phyloP scores from a whole-genome alignment of 805 yeast genomes.

The Kuraishia molischiana region DNA sequence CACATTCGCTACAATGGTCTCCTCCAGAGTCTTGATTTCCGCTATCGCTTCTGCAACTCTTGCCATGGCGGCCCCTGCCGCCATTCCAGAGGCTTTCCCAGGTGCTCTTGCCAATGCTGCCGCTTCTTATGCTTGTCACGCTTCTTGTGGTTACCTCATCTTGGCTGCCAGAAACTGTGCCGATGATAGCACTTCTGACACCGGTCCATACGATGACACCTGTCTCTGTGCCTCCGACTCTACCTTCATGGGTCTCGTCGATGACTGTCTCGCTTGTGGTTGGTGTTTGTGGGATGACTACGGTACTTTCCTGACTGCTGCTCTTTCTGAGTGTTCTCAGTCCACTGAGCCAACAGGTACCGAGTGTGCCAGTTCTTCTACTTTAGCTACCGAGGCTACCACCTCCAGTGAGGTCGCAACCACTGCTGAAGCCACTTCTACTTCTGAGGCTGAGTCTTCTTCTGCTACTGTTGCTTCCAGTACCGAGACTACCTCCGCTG shows the following conservation, averaged over 20 bases:
- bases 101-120: conserved; percentile 18
- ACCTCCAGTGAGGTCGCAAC: too few relatives aligned
- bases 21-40: too few relatives aligned
- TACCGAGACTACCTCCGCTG: too few relatives aligned
- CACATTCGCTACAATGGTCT: too few relatives aligned
- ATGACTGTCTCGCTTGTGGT: conserved; percentile 28
- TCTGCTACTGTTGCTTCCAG: too few relatives aligned
- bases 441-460: too few relatives aligned
- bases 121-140: conserved; percentile 23
- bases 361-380: too few relatives aligned
- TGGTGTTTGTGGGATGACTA: conserved; percentile 29
- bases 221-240: conserved; percentile 22
- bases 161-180: conserved; percentile 19
- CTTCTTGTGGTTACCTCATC: conserved; percentile 23
- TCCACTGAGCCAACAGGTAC: conserved; percentile 29
- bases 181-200: too few relatives aligned
- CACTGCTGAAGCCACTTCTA: too few relatives aligned
- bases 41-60: conserved; percentile 7
- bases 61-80: conserved; percentile 15
- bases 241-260: conserved; percentile 17
- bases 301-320: conserved; percentile 18
- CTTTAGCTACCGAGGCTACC: too few relatives aligned
- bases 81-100: conserved; percentile 19
- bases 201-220: conserved; percentile 19
- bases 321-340: conserved; percentile 21